Conservation (phyloP, 495 filamentous ascomycete species). For the Massariosphaeria phaeospora region DNA sequence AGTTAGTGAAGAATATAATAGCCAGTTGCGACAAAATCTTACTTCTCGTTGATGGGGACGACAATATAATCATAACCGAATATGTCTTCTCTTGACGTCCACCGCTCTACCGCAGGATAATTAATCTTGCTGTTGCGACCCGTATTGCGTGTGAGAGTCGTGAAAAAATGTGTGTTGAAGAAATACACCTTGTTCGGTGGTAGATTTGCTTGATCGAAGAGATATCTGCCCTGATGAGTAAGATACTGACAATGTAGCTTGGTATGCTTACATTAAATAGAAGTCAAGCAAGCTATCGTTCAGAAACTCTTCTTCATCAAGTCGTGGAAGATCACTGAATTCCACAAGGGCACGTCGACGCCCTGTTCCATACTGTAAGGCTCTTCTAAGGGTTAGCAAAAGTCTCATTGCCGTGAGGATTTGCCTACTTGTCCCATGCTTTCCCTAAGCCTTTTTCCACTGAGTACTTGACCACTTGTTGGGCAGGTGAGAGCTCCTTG, state of each 20-base stretch:
- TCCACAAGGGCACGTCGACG: constrained; percentile 71
- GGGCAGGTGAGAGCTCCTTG: not conserved
- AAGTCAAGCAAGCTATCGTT: constrained; percentile 92
- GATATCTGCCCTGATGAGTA: constrained; percentile 50
- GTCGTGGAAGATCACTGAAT: constrained; percentile 68
- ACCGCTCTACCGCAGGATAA: constrained; percentile 75
- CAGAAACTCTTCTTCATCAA: constrained; percentile 79
- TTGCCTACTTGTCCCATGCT: constrained; percentile 8
- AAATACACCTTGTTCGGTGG: constrained; percentile 64
- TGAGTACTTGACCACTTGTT: not conserved
- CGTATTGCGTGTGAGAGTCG: constrained; percentile 57
- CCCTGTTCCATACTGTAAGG: constrained; percentile 64
- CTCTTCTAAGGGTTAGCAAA: not conserved
- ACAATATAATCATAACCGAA: constrained; percentile 84
- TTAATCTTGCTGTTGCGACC: constrained; percentile 58
- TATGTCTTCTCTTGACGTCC: constrained; percentile 83
- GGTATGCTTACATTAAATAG: constrained; percentile 55
- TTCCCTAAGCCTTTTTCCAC: constrained; percentile 1
- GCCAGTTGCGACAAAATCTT: constrained; percentile 4
- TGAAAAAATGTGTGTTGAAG: constrained; percentile 90
- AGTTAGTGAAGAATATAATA: no score
- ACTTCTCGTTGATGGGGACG: constrained; percentile 80
- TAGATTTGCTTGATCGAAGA: constrained; percentile 50
- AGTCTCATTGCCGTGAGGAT: not conserved
- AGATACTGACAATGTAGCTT: not conserved